Base-by-base conservation (phyloP, 2,329 filamentous ascomycete species). In the Ceratocystis colombiana region DNA sequence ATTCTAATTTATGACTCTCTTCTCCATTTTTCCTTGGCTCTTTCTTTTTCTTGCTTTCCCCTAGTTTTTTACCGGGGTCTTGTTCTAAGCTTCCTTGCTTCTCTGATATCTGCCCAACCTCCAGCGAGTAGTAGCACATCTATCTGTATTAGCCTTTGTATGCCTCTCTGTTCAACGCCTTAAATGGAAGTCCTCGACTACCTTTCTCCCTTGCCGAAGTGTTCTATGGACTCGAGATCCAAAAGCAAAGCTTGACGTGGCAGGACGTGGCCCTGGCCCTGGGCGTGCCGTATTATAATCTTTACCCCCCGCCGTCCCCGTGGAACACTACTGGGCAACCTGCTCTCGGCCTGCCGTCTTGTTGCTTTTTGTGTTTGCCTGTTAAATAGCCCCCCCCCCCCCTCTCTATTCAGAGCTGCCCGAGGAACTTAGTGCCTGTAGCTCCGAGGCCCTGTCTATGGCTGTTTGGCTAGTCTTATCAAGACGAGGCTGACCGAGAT, bases 21-120 rank as follows among this genome's bases (percentile, higher is more conserved):
- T 41, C 37, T 41, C 37, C 37, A n/a, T 61, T 30, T 20, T 28
- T 45, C 20, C 33, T 41, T n/a, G 12, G 12, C 20, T 25, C 28
- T 41, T 64, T 53, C 12, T 22, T 33, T 20, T 64, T 22, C 12
- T 33, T 55, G 25, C 48, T 41, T 53, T 53, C 20, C 48, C 46
- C 22, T 50, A 10, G 46, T 33, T 28, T 55, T 33, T 44, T 5
- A 5, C 10, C 3, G 2, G 22, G 28, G 28, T 48, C 22, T 30
- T 61, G 17, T 61, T 61, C 20, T 25, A n/a, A 50, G 46, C 22
- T 50, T n/a, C 46, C 46, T 50, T 50, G 46, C 8, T 50, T n/a
- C 17, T 50, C 10, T 33, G 28, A 59, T 59, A 20, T 59, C 53
- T 59, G 53, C 53, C 53, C 53, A 59, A 59, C 53, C 53, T 59